A percentile compares a stretch with the other conserved stretches of the same genome.
Conservation (phyloP, 495 filamentous ascomycete genomes). For the Neurospora hispaniola region DNA sequence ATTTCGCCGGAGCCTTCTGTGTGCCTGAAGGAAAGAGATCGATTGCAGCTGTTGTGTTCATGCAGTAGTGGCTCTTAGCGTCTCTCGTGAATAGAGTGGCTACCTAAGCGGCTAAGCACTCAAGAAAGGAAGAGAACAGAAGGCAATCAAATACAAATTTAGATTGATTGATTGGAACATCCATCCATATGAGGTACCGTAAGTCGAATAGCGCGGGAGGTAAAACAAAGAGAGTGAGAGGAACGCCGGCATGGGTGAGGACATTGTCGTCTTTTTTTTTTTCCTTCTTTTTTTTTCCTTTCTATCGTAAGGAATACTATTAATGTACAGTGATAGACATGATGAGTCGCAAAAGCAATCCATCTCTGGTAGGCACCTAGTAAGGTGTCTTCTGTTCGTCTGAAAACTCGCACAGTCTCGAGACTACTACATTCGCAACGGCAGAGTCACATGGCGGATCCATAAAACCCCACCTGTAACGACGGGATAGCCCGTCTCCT, state of each 20-base stretch:
- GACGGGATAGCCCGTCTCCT: not conserved
- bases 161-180: no score
- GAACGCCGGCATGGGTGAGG: not conserved
- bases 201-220: not conserved
- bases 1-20: not conserved
- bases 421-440: not conserved
- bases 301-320: not conserved
- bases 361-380: not conserved
- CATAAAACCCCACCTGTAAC: not conserved
- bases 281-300: not conserved
- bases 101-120: no score
- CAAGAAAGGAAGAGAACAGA: not conserved
- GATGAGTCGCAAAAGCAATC: not conserved
- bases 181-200: not conserved
- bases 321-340: not conserved
- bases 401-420: not conserved
- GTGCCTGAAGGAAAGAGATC: not conserved
- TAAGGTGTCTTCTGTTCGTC: not conserved
- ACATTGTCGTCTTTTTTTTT: not conserved
- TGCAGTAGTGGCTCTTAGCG: not conserved
- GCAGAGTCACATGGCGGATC: not conserved
- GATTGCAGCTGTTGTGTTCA: not conserved
- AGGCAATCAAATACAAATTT: not conserved
- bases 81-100: not conserved
- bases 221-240: not conserved